Base-by-base conservation (phyloP, 2,329 filamentous ascomycete species). In the Chalaropsis ovoidea region DNA sequence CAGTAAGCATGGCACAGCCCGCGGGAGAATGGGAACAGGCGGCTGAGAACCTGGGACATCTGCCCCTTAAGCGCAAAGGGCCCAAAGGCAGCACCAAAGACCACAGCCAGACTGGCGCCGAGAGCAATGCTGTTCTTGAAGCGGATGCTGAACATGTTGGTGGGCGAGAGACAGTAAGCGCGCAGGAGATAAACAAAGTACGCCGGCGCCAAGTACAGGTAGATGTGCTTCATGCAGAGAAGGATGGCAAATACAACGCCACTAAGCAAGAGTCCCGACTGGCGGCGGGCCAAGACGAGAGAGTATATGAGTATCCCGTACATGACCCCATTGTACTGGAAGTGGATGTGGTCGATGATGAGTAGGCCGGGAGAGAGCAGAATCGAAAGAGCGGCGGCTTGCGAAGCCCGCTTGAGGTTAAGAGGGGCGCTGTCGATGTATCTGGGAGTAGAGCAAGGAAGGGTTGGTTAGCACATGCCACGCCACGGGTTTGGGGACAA, bases 261-360 rank as follows among this genome's bases (percentile, higher is more conserved):
- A 70, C 91, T 94, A 58, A 80, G 78, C 13, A 97, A 81, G 42
- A 94, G 79, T 0, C 88, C 88, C 2, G 87, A 87, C 72, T 83
- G 84, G 70, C 86, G 84, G 62, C 90, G 86, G 6, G 91, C 90
- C 67, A 95, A 78, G 1, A 95, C 88, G 61, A 99, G 81, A 1
- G 94, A 97, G 64, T 93, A 80, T 45, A 97, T 83, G 62, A 99
- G 79, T 54, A 97, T 79, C 45, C 94, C 94, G 74, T 97, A 99
- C 76, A 99, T 85, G 76, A 92, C 91, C 49, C 94, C 93, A 78
- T 99, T 99, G 79, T 99, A 99, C 79, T 99, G 94, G 75, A 99
- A 99, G 75, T 96, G 92, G 69, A 96, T 93, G 74, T 99, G 94
- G 73, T 99, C 94, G 74, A 99, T 97, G 73, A 99, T 95, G 68